phyloP scores from a whole-genome alignment of 768 basidiomycete species.

The Russula dissimulans region DNA sequence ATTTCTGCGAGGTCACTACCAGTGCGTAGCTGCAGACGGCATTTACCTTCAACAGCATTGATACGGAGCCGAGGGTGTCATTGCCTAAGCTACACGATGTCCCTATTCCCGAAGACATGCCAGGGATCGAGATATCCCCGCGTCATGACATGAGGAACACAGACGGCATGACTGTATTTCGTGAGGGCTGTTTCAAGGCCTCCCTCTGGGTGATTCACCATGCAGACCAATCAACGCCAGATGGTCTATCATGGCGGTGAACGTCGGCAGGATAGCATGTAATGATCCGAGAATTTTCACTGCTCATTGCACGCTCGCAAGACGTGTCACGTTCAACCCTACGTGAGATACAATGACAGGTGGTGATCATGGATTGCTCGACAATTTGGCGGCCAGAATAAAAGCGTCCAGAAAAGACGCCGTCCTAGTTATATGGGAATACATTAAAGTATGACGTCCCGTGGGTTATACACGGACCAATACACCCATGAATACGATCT shows the following conservation, averaged over 20 bases:
- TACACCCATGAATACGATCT: conserved; percentile 80
- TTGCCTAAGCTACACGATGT: too few relatives aligned
- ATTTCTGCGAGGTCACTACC: too few relatives aligned
- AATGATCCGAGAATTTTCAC: neutral
- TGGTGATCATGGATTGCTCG: neutral
- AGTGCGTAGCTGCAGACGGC: too few relatives aligned
- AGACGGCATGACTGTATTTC: too few relatives aligned
- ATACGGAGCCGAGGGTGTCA: too few relatives aligned
- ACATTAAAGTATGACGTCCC: neutral
- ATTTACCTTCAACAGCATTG: too few relatives aligned
- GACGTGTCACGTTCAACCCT: neutral
- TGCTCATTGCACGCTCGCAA: neutral
- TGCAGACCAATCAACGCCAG: neutral
- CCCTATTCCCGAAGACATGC: too few relatives aligned
- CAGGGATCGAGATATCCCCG: too few relatives aligned
- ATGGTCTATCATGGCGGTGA: too few relatives aligned
- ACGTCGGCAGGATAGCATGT: neutral
- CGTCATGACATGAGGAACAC: too few relatives aligned
- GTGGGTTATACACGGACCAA: conserved; percentile 51
- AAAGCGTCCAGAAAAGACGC: neutral
- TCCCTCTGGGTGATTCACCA: too few relatives aligned
- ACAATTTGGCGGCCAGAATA: neutral
- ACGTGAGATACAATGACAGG: neutral
- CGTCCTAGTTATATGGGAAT: neutral
- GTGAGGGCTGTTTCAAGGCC: neutral